A percentile compares a stretch with the other conserved stretches of the same genome.
Evolutionary conservation across 2,329 filamentous ascomycete species (phyloP).

Genomic region (Colletotrichum neosansevieriae): DNA sequence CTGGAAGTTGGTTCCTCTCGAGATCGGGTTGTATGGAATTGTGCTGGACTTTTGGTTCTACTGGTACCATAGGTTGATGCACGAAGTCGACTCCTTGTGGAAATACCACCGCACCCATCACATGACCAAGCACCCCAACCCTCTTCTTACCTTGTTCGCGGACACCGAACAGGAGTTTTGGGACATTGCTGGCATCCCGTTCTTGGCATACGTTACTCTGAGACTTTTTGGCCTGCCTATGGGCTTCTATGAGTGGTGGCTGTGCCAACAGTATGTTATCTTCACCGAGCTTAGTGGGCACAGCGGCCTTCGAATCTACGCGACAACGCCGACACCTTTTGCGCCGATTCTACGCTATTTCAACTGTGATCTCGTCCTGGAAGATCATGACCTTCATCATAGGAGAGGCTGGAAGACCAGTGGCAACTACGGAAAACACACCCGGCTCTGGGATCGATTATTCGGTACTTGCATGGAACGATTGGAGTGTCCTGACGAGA

Average conservation of each 20-base stretch:
- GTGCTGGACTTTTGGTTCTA: conserved; percentile 61
- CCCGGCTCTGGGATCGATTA: conserved; percentile 51
- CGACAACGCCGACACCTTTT: conserved; percentile 50
- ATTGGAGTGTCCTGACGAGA: conserved; percentile 49
- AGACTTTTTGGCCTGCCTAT: conserved; percentile 53
- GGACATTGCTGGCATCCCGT: conserved; percentile 55
- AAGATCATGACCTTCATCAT: conserved; percentile 58
- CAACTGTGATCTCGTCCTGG: conserved; percentile 53
- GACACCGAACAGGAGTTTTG: conserved; percentile 57
- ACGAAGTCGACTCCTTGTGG: conserved; percentile 55
- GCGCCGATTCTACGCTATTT: conserved; percentile 50
- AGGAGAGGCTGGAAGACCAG: conserved; percentile 53
- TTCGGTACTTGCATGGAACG: conserved; percentile 52
- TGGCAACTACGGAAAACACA: conserved; percentile 55
- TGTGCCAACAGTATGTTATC: conserved; percentile 58
- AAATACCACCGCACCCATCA: conserved; percentile 59
- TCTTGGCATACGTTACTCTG: conserved; percentile 53
- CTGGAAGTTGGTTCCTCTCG: conserved; percentile 52
- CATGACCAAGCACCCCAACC: conserved; percentile 58
- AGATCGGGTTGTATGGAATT: conserved; percentile 55
- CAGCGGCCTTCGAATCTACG: conserved; percentile 53
- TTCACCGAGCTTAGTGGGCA: conserved; percentile 55
- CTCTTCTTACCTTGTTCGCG: conserved; percentile 56
- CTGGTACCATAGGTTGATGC: conserved; percentile 57
- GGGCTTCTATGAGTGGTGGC: conserved; percentile 61